These are phyloP conservation scores for Seiridium cupressi DNA, from an alignment of 2,329 filamentous ascomycete species.

Conservation along the genomic window DNA sequence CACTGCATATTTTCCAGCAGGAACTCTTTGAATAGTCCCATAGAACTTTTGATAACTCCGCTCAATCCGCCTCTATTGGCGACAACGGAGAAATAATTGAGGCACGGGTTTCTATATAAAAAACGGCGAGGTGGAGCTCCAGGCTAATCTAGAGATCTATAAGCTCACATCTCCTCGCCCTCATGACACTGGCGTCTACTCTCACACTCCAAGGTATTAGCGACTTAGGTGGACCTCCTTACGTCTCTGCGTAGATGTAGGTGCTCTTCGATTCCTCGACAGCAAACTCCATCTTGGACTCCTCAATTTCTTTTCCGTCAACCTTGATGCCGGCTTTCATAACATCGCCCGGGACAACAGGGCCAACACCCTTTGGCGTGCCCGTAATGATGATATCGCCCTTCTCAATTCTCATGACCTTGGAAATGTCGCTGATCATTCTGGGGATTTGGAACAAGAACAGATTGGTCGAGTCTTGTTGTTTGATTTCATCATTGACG, in stretches of 20 bases:
- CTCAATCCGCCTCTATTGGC: too few species aligned
- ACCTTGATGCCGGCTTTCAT: slow-evolving; percentile 83
- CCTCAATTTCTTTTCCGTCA: slow-evolving; percentile 77
- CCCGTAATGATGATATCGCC: slow-evolving; percentile 96
- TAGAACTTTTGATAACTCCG: too few species aligned
- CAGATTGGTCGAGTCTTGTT: slow-evolving; percentile 85
- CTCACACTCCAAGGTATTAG: slow-evolving; percentile 22
- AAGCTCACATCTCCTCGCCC: slow-evolving; percentile 15
- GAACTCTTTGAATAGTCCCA: too few species aligned
- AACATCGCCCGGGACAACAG: slow-evolving; percentile 80
- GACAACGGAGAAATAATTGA: too few species aligned
- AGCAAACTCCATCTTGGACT: slow-evolving; percentile 78
- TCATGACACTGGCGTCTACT: slow-evolving; percentile 27
- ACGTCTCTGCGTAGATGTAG: slow-evolving; percentile 77
- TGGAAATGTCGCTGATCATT: slow-evolving; percentile 86
- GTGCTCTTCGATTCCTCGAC: slow-evolving; percentile 77
- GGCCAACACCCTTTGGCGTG: slow-evolving; percentile 92
- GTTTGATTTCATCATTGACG: slow-evolving; percentile 76
- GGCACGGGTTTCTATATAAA: too few species aligned
- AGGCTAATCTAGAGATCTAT: not conserved
- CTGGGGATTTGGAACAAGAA: slow-evolving; percentile 93
- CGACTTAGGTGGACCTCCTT: slow-evolving; percentile 13
- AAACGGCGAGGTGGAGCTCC: too few species aligned
- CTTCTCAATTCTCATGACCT: slow-evolving; percentile 89
- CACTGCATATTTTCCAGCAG: too few species aligned